phyloP scores from a whole-genome alignment of 2,329 filamentous ascomycete species.

The Colletotrichum godetiae region DNA sequence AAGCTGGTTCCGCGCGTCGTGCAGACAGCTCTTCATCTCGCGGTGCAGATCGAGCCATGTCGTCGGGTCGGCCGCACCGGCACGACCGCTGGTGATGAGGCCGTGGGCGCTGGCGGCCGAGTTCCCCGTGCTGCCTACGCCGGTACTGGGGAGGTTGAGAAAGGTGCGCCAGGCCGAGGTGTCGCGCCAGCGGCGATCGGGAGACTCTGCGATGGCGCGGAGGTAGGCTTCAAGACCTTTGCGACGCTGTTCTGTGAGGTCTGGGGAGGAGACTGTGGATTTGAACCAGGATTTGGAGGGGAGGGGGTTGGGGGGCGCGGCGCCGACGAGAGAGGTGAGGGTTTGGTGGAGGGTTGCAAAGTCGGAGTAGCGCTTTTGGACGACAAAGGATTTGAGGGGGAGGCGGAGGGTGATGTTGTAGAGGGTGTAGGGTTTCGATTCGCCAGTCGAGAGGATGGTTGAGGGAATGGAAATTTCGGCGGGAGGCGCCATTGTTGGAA shows the following conservation, averaged over 20 bases:
- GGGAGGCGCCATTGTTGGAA: slow-evolving; percentile 67
- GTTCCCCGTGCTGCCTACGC: slow-evolving; percentile 54
- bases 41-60: slow-evolving; percentile 83
- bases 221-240: slow-evolving; percentile 77
- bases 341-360: slow-evolving; percentile 75
- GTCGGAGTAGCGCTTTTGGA: slow-evolving; percentile 86
- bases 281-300: slow-evolving; percentile 83
- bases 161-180: slow-evolving; percentile 79
- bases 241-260: slow-evolving; percentile 78
- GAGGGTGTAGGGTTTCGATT: slow-evolving; percentile 76
- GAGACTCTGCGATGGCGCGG: slow-evolving; percentile 75
- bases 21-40: slow-evolving; percentile 78
- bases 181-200: slow-evolving; percentile 82
- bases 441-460: slow-evolving; percentile 66
- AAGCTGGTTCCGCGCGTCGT: slow-evolving; percentile 74
- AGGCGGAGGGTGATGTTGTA: slow-evolving; percentile 84
- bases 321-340: slow-evolving; percentile 69
- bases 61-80: slow-evolving; percentile 63
- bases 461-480: slow-evolving; percentile 76
- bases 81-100: slow-evolving; percentile 46
- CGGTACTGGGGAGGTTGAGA: slow-evolving; percentile 71
- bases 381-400: slow-evolving; percentile 79
- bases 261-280: slow-evolving; percentile 75
- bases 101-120: slow-evolving; percentile 60
- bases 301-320: slow-evolving; percentile 73